Evolutionary conservation across 495 filamentous ascomycete species (phyloP).

Genomic region (Daldinia childiae): DNA sequence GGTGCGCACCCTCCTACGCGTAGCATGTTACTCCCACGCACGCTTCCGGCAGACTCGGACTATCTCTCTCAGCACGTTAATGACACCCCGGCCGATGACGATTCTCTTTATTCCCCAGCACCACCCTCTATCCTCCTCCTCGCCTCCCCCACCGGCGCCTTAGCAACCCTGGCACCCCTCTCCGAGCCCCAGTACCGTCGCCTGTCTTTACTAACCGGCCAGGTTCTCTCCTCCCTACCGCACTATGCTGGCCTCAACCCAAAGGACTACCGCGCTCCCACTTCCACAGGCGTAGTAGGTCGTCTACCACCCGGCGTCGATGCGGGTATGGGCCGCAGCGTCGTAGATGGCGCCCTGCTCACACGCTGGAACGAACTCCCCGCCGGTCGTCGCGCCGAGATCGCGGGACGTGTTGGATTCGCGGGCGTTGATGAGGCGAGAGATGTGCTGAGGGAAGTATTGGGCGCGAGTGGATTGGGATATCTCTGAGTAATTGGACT

Average conservation of each 20-base stretch:
- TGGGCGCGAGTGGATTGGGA: constrained; percentile 38
- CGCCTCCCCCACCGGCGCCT: constrained; percentile 74
- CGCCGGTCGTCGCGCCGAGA: constrained; percentile 72
- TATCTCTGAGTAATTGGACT: constrained; percentile 28
- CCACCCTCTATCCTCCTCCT: constrained; percentile 72
- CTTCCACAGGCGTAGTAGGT: constrained; percentile 42
- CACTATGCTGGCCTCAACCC: constrained; percentile 85
- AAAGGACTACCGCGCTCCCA: constrained; percentile 70
- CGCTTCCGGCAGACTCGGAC: constrained; percentile 53
- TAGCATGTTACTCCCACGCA: constrained; percentile 78
- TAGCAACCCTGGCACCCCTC: constrained; percentile 80
- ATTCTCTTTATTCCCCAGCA: constrained; percentile 39
- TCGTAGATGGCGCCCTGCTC: constrained; percentile 62
- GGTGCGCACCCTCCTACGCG: constrained; percentile 78
- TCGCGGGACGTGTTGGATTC: constrained; percentile 71
- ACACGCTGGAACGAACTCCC: constrained; percentile 76
- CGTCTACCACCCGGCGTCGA: constrained; percentile 53
- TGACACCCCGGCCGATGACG: background rate
- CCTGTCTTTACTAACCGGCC: constrained; percentile 80
- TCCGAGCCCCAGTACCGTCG: constrained; percentile 84
- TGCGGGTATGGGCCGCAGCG: constrained; percentile 57
- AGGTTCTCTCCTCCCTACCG: constrained; percentile 78
- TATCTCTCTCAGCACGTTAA: constrained; percentile 52
- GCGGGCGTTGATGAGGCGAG: constrained; percentile 67
- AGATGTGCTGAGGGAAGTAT: constrained; percentile 63